Base-by-base conservation (phyloP, 345 rosid species). In the Eutrema japonicum region DNA sequence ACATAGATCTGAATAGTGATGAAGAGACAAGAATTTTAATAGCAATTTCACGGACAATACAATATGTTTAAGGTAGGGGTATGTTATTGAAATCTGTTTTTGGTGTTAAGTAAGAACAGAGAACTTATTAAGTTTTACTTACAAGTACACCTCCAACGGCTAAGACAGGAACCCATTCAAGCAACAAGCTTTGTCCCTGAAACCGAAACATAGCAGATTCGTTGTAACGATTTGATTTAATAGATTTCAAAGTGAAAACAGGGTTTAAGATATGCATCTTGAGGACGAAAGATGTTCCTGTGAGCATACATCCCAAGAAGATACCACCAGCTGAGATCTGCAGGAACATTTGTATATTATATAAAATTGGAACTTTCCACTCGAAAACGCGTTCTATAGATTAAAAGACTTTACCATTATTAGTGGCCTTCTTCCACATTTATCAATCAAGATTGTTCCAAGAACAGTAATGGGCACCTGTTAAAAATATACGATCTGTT, bases 351-450 rank as follows among this genome's bases (percentile, higher is more conserved):
- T 59, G 18, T 40, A n/a, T 12, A 38, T 22, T 6, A 2, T 14
- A 38, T 22, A 26, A 29, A 22, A 10, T 0, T 27, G 5, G n/a
- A 41, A 52, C 26, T 27, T 36, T 37, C 1, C 6, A 51, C 46
- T 53, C 16, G n/a, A 52, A 68, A 62, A 53, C 0, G 7, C 12
- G 16, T 55, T 47, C 10, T 43, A 2, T 65, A 26, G 10, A 47
- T 36, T 29, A 8, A 42, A 53, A 9, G 10, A 43, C 11, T 41
- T 58, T 82, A 92, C 98, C 98, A 93, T 87, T 11, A 89, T 83
- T n/a, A 94, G 88, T 59, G 96, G 96, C 46, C 92, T 83, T 85
- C 98, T 88, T 77, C 97, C 98, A 45, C 85, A 77, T 66, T 69
- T 89, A 78, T 94, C 98, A 71, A 89, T 85, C 72, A 89, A 70